These are phyloP conservation scores for Nakazawaea siamensis DNA, from an alignment of 805 yeast species.

Conservation along the genomic window DNA sequence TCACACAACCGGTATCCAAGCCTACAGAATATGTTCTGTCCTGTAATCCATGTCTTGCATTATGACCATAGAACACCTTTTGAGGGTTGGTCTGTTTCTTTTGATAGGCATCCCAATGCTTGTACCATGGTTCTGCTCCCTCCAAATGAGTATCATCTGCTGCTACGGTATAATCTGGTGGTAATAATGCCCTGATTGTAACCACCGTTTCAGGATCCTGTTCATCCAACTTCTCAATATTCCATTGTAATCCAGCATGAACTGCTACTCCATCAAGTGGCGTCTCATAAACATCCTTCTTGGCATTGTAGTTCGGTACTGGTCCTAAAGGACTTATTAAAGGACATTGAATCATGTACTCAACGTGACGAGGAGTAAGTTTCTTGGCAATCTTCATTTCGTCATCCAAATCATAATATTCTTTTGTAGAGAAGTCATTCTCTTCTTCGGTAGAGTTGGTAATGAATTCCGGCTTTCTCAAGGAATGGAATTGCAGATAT, in stretches of 20 bases:
- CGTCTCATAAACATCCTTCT: constrained; percentile 11
- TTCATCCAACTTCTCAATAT: constrained; percentile 36
- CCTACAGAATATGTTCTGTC: constrained; percentile 65
- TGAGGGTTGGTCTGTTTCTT: constrained; percentile 1
- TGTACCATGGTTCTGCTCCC: constrained; percentile 24
- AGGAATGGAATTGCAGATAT: constrained; percentile 53
- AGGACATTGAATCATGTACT: constrained; percentile 49
- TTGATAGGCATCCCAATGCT: constrained; percentile 22
- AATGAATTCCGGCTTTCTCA: constrained; percentile 18
- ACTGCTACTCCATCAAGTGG: constrained; percentile 48
- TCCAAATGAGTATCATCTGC: constrained; percentile 33
- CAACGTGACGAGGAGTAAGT: constrained; percentile 51
- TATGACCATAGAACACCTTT: constrained; percentile 82
- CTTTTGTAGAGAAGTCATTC: constrained; percentile 11
- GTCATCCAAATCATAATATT: constrained; percentile 25
- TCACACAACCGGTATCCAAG: constrained; percentile 74
- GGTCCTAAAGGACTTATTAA: constrained; percentile 55
- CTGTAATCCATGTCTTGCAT: constrained; percentile 70
- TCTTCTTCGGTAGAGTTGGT: constrained; percentile 11
- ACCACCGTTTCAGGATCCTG: constrained; percentile 59
- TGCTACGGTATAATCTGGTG: constrained; percentile 52
- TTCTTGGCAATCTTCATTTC: constrained; percentile 41
- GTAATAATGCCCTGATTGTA: constrained; percentile 61
- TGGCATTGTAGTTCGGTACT: constrained; percentile 32
- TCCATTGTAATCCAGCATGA: constrained; percentile 80